These are phyloP conservation scores for Leccinum fibrillosum DNA, from an alignment of 768 basidiomycete genomes.

Conservation along the genomic window DNA sequence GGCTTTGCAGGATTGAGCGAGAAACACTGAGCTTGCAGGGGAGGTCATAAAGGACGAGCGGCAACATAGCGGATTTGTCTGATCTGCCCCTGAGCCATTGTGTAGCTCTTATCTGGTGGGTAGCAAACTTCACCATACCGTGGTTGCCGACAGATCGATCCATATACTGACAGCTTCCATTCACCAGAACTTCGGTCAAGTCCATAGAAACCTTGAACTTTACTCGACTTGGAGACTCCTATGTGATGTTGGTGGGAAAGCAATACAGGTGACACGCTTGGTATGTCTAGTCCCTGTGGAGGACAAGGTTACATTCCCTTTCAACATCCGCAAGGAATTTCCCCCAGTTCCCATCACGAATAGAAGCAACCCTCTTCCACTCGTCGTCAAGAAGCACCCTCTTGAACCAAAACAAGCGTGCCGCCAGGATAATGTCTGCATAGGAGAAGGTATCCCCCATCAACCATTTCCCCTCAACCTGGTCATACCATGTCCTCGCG, in stretches of 20 bases:
- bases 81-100: not conserved
- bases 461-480: not conserved
- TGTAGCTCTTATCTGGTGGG: slow-evolving; percentile 1
- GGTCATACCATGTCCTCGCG: not conserved
- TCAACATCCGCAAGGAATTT: slow-evolving; percentile 23
- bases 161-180: not conserved
- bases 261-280: not conserved
- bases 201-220: not conserved
- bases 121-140: not conserved
- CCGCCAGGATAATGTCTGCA: slow-evolving; percentile 28
- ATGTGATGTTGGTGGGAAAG: not conserved
- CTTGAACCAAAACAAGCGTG: slow-evolving; percentile 13
- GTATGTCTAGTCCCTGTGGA: not conserved
- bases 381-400: slow-evolving; percentile 22
- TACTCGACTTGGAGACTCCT: not conserved
- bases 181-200: not conserved
- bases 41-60: slow-evolving; percentile 36
- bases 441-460: slow-evolving; percentile 20
- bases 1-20: slow-evolving; percentile 37
- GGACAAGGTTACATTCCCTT: slow-evolving; percentile 22
- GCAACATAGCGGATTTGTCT: slow-evolving; percentile 15
- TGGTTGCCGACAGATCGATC: not conserved
- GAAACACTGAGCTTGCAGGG: slow-evolving; percentile 20
- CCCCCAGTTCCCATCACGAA: slow-evolving; percentile 27
- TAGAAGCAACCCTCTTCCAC: slow-evolving; percentile 22